Conservation (phyloP, 805 yeast genomes). For the Teunomyces funiuensis region DNA sequence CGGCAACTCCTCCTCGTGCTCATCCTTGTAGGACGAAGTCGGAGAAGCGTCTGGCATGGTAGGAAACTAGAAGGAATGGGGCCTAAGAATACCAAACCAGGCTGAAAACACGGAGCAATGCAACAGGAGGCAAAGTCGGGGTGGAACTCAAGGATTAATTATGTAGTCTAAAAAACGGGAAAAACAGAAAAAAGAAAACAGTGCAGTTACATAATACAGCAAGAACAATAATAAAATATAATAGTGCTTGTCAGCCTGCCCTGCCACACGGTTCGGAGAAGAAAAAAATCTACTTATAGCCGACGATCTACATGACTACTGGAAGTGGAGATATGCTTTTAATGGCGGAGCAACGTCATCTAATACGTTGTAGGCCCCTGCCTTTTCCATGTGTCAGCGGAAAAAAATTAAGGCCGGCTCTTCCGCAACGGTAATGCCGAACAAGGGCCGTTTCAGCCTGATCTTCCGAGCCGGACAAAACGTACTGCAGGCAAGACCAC, state of each 20-base stretch:
- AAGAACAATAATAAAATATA: not conserved
- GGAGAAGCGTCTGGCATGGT: not conserved
- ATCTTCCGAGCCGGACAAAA: too few relatives aligned
- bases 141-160: not conserved
- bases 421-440: too few relatives aligned
- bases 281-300: not conserved
- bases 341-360: not conserved
- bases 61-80: not conserved
- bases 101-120: not conserved
- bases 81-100: not conserved
- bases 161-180: not conserved
- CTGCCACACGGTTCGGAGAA: not conserved
- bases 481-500: too few relatives aligned
- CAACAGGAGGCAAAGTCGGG: not conserved
- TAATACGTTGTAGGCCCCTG: too few relatives aligned
- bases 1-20: constrained; percentile 1
- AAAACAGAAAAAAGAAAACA: too few relatives aligned
- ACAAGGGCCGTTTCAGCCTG: too few relatives aligned
- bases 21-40: not conserved
- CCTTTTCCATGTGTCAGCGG: too few relatives aligned
- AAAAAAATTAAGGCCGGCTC: too few relatives aligned
- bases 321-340: too few relatives aligned
- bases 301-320: too few relatives aligned
- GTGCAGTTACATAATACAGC: too few relatives aligned
- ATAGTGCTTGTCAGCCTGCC: too few relatives aligned